Evolutionary conservation across 768 basidiomycete species (phyloP).

Genomic region (Pholiota molesta): DNA sequence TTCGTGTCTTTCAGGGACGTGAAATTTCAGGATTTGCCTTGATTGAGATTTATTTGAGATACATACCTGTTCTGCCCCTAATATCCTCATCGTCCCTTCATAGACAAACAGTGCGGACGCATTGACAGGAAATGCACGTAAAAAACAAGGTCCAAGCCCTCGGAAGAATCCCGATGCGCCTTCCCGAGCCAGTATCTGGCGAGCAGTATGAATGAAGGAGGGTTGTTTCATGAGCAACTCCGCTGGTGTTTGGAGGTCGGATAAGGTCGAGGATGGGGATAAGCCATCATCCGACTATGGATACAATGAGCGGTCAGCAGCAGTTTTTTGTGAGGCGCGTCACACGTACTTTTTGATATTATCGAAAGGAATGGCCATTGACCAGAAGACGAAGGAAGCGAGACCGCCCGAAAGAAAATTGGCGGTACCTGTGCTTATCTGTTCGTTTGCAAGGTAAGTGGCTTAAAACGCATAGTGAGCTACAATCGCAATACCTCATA

Average conservation of each 20-base stretch:
- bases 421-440: slow-evolving; percentile 64
- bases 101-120: slow-evolving; percentile 81
- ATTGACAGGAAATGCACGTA: slow-evolving; percentile 80
- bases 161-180: slow-evolving; percentile 63
- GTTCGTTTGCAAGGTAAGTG: slow-evolving; percentile 11
- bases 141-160: slow-evolving; percentile 66
- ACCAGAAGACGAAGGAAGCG: slow-evolving; percentile 67
- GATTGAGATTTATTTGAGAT: slow-evolving; percentile 12
- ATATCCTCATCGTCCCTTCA: slow-evolving; percentile 66
- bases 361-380: slow-evolving; percentile 73
- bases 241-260: slow-evolving; percentile 31
- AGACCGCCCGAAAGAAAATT: slow-evolving; percentile 71
- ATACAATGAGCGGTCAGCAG: slow-evolving; percentile 10
- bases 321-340: slow-evolving; percentile 2
- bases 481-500: slow-evolving; percentile 49
- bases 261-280: slow-evolving; percentile 50
- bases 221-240: slow-evolving; percentile 33
- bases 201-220: slow-evolving; percentile 52
- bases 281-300: slow-evolving; percentile 65
- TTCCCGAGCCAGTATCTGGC: slow-evolving; percentile 54
- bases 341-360: slow-evolving; percentile 77
- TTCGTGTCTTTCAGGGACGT: slow-evolving; percentile 43
- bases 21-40: slow-evolving; percentile 8
- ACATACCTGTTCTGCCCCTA: slow-evolving; percentile 68
- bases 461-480: background rate